These are phyloP conservation scores for Cylindrodendrum hubeiense DNA, from an alignment of 2,329 filamentous ascomycete species.

Conservation along the genomic window DNA sequence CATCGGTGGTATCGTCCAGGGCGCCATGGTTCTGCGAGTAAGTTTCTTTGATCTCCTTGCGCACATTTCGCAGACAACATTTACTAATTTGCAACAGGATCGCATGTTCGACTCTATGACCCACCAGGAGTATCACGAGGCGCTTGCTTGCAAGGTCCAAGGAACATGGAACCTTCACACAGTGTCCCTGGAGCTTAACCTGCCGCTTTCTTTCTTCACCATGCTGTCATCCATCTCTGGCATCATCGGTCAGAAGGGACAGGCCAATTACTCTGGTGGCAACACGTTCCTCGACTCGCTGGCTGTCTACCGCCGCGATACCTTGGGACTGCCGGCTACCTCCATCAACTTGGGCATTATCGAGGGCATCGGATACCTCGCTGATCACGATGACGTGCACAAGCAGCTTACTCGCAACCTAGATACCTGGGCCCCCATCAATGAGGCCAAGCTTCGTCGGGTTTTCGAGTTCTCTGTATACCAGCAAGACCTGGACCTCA, in stretches of 20 bases:
- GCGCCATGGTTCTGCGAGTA: constrained; percentile 17
- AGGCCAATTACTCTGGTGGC: constrained; percentile 51
- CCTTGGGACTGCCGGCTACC: constrained; percentile 42
- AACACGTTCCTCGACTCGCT: constrained; percentile 51
- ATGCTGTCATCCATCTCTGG: constrained; percentile 48
- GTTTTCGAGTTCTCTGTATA: constrained; percentile 45
- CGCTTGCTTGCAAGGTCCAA: constrained; percentile 28
- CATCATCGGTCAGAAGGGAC: constrained; percentile 46
- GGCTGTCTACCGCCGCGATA: constrained; percentile 36
- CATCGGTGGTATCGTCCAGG: constrained; percentile 1
- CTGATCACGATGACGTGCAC: constrained; percentile 20
- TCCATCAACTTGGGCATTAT: constrained; percentile 45
- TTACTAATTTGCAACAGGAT: constrained; percentile 8
- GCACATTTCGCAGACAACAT: not conserved
- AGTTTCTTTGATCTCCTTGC: not conserved
- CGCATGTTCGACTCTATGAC: constrained; percentile 28
- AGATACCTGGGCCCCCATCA: constrained; percentile 40
- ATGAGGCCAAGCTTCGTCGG: constrained; percentile 44
- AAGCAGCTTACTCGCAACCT: constrained; percentile 11
- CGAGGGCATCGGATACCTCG: constrained; percentile 38
- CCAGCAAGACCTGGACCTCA: constrained; percentile 36
- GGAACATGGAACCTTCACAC: constrained; percentile 55
- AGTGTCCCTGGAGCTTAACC: constrained; percentile 32
- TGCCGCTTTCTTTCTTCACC: constrained; percentile 52
- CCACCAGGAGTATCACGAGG: constrained; percentile 20